Evolutionary conservation across 2,329 filamentous ascomycete species (phyloP).

Genomic region (Fusarium acutatum): DNA sequence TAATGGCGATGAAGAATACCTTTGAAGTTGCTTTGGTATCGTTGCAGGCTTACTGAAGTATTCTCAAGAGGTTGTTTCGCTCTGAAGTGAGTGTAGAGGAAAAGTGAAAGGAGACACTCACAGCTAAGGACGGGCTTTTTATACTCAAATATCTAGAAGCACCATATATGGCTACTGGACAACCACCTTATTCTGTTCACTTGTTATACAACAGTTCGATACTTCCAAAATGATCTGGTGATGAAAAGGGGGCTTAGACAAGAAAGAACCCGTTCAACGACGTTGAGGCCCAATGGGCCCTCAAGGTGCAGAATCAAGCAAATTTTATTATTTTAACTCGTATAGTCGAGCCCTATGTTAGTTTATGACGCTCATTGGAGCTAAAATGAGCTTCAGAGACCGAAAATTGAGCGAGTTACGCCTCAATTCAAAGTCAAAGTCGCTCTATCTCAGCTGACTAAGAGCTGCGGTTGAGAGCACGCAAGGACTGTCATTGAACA

Average conservation of each 20-base stretch:
- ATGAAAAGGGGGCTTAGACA: not conserved
- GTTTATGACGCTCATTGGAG: not conserved
- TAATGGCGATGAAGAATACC: not conserved
- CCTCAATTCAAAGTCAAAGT: not conserved
- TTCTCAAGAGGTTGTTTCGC: not conserved
- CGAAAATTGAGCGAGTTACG: not conserved
- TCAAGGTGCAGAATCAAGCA: too few relatives aligned
- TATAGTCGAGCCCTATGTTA: fast-evolving
- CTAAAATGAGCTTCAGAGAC: not conserved
- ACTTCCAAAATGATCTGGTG: not conserved
- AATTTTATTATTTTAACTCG: fast-evolving
- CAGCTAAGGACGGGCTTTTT: not conserved
- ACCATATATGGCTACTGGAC: not conserved
- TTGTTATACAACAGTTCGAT: not conserved
- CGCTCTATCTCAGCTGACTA: not conserved
- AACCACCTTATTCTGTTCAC: not conserved
- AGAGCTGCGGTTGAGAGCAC: not conserved
- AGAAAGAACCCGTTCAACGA: not conserved
- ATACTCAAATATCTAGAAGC: not conserved
- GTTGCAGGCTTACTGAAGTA: not conserved
- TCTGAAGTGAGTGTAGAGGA: not conserved
- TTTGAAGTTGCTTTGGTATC: not conserved
- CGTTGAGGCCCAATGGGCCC: not conserved
- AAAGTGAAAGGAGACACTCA: not conserved
- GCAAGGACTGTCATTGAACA: not conserved